A percentile compares a stretch with the other conserved stretches of the same genome.
Evolutionary conservation across 23 red algal species (phyloP).

Genomic region (Cyanidium caldarium): DNA sequence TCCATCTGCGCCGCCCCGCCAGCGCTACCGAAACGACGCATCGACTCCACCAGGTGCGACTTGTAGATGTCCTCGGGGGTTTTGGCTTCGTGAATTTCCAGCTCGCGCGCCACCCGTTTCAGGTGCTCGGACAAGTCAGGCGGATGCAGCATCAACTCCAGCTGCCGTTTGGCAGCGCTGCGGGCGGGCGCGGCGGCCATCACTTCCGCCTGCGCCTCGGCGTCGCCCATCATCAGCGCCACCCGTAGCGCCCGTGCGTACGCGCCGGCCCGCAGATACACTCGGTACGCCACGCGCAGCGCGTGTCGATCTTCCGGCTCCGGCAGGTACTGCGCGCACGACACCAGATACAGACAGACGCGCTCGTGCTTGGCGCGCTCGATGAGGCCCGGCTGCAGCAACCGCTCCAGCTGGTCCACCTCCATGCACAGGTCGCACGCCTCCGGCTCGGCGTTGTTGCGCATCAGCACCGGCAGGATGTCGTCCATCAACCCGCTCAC

Average conservation of each 20-base stretch:
- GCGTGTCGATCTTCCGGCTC: conserved; percentile 45
- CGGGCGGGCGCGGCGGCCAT: background rate
- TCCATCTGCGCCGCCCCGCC: conserved; percentile 22
- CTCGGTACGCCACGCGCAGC: conserved; percentile 28
- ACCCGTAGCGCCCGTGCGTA: conserved; percentile 56
- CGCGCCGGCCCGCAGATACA: conserved; percentile 37
- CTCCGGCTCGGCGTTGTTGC: conserved; percentile 76
- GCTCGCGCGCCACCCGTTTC: conserved; percentile 52
- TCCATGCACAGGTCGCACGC: conserved; percentile 90
- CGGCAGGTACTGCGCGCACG: conserved; percentile 59
- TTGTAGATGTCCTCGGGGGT: conserved; percentile 97
- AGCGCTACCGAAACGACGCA: conserved; percentile 5
- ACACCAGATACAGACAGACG: conserved; percentile 65
- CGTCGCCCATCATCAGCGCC: conserved; percentile 57
- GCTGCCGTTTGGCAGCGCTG: conserved; percentile 30
- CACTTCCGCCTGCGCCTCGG: conserved; percentile 7
- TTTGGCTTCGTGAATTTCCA: conserved; percentile 87
- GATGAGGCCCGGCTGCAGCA: conserved; percentile 16
- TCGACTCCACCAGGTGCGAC: conserved; percentile 53
- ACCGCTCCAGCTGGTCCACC: conserved; percentile 36
- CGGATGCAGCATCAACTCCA: conserved; percentile 54
- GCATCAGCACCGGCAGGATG: conserved; percentile 74
- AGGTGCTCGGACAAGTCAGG: conserved; percentile 40
- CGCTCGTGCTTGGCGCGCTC: conserved; percentile 59
- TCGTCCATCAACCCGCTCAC: conserved; percentile 45